These are phyloP conservation scores for Gossypium raimondii DNA, from an alignment of 345 rosid species.

Conservation along the genomic window DNA sequence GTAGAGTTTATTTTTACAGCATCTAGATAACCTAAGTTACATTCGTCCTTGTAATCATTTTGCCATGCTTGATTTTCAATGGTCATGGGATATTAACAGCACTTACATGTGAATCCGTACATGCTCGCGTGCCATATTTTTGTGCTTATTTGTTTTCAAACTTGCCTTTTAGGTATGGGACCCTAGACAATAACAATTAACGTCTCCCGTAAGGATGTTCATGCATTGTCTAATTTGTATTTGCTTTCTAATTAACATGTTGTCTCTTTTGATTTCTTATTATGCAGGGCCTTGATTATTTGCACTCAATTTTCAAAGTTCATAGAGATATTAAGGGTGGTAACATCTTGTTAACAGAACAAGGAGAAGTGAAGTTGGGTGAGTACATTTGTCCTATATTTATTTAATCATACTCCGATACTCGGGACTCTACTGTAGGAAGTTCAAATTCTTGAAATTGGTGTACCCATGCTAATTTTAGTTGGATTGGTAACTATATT, in stretches of 20 bases:
- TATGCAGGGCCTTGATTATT: slow-evolving; percentile 88
- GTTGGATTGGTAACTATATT: background rate
- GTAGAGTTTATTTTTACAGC: slow-evolving; percentile 8
- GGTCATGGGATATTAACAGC: background rate
- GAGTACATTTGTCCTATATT: slow-evolving; percentile 32
- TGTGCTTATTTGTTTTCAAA: background rate
- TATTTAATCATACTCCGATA: background rate
- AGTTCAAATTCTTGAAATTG: background rate
- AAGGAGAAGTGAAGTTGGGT: slow-evolving; percentile 99
- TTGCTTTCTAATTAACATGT: slow-evolving; percentile 12
- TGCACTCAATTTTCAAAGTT: slow-evolving; percentile 96
- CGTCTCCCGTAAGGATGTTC: background rate
- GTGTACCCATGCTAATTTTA: background rate
- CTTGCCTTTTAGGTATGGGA: background rate
- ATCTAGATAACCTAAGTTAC: slow-evolving; percentile 4
- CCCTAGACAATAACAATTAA: background rate
- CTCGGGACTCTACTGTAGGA: background rate
- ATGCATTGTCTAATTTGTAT: background rate
- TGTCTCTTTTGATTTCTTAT: slow-evolving; percentile 23
- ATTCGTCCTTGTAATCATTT: background rate
- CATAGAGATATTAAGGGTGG: slow-evolving; percentile 99
- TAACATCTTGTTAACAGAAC: slow-evolving; percentile 93
- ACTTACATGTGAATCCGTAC: background rate
- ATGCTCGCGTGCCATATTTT: background rate
- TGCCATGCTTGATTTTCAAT: background rate